These are phyloP conservation scores for Fusarium tupiense DNA, from an alignment of 2,329 filamentous ascomycete genomes.

Conservation along the genomic window DNA sequence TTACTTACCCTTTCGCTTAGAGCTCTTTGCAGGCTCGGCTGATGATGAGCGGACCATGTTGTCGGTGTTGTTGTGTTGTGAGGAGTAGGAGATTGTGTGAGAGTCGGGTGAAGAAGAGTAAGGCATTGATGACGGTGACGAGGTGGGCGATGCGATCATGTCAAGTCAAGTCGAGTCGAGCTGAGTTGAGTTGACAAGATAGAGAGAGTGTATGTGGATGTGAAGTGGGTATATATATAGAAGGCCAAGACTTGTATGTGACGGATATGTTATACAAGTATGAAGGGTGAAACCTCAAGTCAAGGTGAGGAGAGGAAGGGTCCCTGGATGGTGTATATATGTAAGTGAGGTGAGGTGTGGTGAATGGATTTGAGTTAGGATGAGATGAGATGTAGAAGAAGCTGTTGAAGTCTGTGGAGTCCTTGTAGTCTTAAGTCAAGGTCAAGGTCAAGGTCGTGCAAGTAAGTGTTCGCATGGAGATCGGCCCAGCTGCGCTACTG, in stretches of 20 bases:
- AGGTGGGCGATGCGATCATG: constrained; percentile 24
- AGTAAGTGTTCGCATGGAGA: constrained; percentile 45
- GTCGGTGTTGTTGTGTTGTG: constrained; percentile 18
- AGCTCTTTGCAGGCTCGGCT: constrained; percentile 54
- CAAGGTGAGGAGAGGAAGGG: neutral
- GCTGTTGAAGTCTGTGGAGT: constrained; percentile 38
- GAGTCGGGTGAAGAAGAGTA: constrained; percentile 20
- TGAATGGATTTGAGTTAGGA: constrained; percentile 22
- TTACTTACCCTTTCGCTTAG: constrained; percentile 58
- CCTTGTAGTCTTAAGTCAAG: constrained; percentile 30
- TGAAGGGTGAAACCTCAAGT: constrained; percentile 1
- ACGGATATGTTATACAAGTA: constrained; percentile 18
- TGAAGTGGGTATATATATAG: constrained; percentile 21
- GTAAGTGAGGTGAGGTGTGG: constrained; percentile 31
- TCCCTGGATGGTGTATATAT: constrained; percentile 34
- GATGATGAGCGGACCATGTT: constrained; percentile 56
- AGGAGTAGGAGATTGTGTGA: constrained; percentile 5
- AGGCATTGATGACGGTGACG: constrained; percentile 22
- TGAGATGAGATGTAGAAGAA: constrained; percentile 27
- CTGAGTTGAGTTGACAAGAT: neutral
- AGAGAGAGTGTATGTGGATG: neutral
- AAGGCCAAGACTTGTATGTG: constrained; percentile 24
- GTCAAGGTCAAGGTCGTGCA: constrained; percentile 27
- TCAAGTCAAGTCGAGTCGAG: constrained; percentile 30
- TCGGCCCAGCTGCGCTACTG: constrained; percentile 36